phyloP scores from a whole-genome alignment of 2,329 filamentous ascomycete genomes.

The Dactylellina sp. region DNA sequence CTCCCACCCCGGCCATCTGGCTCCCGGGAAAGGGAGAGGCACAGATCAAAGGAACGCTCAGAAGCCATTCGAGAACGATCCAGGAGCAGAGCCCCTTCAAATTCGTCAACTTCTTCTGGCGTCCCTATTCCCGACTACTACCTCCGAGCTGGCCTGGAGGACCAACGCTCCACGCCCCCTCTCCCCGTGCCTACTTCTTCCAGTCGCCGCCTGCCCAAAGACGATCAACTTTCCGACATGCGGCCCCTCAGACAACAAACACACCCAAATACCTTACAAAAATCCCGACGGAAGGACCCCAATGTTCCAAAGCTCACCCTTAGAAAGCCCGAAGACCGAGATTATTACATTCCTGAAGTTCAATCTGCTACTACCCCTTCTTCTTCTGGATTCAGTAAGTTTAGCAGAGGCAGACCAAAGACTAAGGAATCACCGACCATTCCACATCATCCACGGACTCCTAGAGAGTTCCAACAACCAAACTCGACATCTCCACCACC shows the following conservation, averaged over 20 bases:
- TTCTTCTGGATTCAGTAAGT: constrained; percentile 43
- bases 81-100: constrained; percentile 51
- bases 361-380: constrained; percentile 42
- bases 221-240: constrained; percentile 28
- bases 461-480: constrained; percentile 13
- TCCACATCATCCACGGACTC: constrained; percentile 21
- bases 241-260: constrained; percentile 23
- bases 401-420: constrained; percentile 45
- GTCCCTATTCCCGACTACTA: constrained; percentile 52
- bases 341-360: constrained; percentile 30
- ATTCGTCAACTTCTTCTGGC: constrained; percentile 40
- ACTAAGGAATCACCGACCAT: constrained; percentile 47
- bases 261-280: constrained; percentile 41
- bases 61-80: constrained; percentile 50
- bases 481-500: constrained; percentile 42
- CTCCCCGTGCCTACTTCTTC: constrained; percentile 22
- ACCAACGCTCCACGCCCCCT: constrained; percentile 42
- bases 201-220: constrained; percentile 21
- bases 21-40: constrained; percentile 46
- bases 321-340: constrained; percentile 38
- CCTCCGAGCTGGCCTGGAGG: constrained; percentile 33
- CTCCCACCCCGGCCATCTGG: constrained; percentile 47
- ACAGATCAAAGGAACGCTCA: constrained; percentile 42
- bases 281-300: constrained; percentile 35
- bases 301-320: constrained; percentile 49